Evolutionary conservation across 257 asterid species (phyloP).

Genomic region (Solanum appendiculatum): DNA sequence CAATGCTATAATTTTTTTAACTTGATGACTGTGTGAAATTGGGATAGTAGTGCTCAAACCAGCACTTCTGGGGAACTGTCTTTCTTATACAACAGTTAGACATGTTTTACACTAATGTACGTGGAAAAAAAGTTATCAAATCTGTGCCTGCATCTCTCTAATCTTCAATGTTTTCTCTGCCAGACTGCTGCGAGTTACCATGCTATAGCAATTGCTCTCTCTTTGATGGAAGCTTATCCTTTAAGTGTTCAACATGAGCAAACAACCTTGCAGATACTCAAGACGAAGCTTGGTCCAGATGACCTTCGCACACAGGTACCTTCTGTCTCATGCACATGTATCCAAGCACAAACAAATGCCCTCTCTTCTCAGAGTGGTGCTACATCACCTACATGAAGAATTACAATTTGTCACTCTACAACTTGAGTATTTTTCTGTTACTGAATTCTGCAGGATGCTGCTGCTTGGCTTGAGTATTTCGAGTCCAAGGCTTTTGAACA

Average conservation of each 20-base stretch:
- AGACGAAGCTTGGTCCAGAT: constrained; percentile 81
- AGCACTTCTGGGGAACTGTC: background rate
- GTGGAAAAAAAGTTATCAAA: background rate
- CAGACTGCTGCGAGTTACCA: constrained; percentile 99
- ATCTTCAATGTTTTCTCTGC: background rate
- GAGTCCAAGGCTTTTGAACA: constrained; percentile 97
- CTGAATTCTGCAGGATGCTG: constrained; percentile 74
- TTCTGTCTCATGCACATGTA: background rate
- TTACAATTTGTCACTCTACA: background rate
- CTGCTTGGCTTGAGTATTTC: constrained; percentile 98
- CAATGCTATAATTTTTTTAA: background rate
- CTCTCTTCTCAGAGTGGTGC: background rate
- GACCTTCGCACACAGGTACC: constrained; percentile 97
- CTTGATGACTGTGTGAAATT: background rate
- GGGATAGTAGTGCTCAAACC: background rate
- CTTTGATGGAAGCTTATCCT: constrained; percentile 96
- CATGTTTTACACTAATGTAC: background rate
- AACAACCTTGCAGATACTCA: constrained; percentile 91
- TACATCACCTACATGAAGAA: background rate
- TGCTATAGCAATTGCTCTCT: constrained; percentile 98
- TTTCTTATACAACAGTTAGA: background rate
- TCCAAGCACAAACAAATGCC: background rate
- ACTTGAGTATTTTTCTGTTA: background rate
- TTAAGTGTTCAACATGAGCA: constrained; percentile 97
- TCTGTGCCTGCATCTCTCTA: background rate